Conservation (phyloP, 371 early-diverging fungal species). For the Blastocladiella emersonii region DNA sequence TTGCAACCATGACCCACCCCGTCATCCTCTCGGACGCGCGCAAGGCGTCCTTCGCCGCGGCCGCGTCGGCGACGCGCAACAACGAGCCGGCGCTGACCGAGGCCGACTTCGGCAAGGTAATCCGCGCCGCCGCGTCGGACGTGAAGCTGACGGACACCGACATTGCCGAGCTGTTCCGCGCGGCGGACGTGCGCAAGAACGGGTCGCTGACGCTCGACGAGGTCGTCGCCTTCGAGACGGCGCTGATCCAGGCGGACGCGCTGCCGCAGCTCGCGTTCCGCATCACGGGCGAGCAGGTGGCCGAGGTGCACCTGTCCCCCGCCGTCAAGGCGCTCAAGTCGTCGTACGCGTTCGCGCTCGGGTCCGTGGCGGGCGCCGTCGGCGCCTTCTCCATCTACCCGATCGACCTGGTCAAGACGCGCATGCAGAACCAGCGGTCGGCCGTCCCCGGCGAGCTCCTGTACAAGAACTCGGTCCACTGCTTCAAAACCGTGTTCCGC, state of each 20-base stretch:
- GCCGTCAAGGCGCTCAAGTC: conserved; percentile 21
- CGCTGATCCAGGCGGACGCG: background rate
- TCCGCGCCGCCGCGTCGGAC: background rate
- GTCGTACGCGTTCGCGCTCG: conserved; percentile 63
- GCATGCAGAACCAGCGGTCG: conserved; percentile 95
- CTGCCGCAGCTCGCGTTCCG: background rate
- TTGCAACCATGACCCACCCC: background rate
- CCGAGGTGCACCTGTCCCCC: conserved; percentile 5
- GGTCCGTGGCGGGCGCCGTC: conserved; percentile 87
- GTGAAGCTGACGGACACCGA: background rate
- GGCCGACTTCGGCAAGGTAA: background rate
- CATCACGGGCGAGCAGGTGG: background rate
- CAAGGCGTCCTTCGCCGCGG: background rate
- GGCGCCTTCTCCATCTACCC: conserved; percentile 94
- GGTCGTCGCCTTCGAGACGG: background rate
- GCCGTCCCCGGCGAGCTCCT: conserved; percentile 78
- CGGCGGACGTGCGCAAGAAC: background rate
- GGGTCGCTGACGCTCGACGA: background rate
- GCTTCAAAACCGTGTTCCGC: conserved; percentile 83
- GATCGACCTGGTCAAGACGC: conserved; percentile 93
- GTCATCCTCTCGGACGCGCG: background rate
- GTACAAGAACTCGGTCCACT: conserved; percentile 86
- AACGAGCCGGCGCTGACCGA: background rate
- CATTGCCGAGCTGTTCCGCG: background rate
- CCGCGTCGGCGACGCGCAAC: background rate